phyloP scores from a whole-genome alignment of 805 yeast genomes.

The Myxozyma sirexii region DNA sequence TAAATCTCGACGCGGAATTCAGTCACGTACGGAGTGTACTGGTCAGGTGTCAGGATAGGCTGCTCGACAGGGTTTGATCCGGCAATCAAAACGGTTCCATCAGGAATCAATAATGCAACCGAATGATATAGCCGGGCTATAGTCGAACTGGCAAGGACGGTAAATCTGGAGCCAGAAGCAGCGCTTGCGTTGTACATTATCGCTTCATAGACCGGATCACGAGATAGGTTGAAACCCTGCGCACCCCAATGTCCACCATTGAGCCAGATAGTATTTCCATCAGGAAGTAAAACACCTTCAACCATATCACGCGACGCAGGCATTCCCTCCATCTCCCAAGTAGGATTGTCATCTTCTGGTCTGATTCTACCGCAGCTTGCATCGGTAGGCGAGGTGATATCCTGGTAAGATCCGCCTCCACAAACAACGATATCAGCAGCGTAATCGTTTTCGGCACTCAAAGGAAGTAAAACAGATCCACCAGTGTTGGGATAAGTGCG shows the following conservation, averaged over 20 bases:
- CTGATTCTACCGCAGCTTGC: conserved; percentile 29
- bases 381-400: conserved; percentile 31
- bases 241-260: conserved; percentile 28
- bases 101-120: conserved; percentile 23
- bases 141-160: conserved; percentile 24
- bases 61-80: conserved; percentile 32
- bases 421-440: conserved; percentile 28
- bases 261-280: conserved; percentile 26
- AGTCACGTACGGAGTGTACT: conserved; percentile 30
- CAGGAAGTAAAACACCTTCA: conserved; percentile 28
- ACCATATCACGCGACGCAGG: conserved; percentile 26
- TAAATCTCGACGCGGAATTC: conserved; percentile 31
- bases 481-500: conserved; percentile 34
- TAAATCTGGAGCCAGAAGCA: conserved; percentile 13
- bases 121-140: conserved; percentile 32
- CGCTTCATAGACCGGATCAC: conserved; percentile 26
- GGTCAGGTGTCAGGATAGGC: conserved; percentile 24
- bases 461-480: conserved; percentile 21
- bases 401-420: conserved; percentile 33
- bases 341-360: conserved; percentile 26
- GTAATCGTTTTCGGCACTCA: conserved; percentile 16
- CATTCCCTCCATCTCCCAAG: conserved; percentile 31
- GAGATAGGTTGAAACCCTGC: conserved; percentile 30
- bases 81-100: conserved; percentile 27
- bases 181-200: conserved; percentile 18